Evolutionary conservation across 805 yeast species (phyloP).

Genomic region (Metschnikowia baotianmanensis): DNA sequence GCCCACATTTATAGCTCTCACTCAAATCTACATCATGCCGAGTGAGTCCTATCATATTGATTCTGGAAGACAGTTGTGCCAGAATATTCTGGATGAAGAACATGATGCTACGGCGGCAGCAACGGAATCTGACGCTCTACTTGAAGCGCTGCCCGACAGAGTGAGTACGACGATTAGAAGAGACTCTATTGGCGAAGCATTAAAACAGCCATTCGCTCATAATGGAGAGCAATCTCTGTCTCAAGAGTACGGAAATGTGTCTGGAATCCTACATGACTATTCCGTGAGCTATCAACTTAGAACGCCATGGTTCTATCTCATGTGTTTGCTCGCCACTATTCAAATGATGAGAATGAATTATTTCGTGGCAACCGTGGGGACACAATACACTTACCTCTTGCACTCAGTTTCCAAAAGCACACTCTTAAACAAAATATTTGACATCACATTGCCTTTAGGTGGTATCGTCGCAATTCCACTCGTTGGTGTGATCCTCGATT

Average conservation of each 20-base stretch:
- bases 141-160: slow-evolving; percentile 12
- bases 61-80: slow-evolving; percentile 25
- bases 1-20: slow-evolving; percentile 48
- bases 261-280: slow-evolving; percentile 54
- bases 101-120: background rate
- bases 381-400: slow-evolving; percentile 51
- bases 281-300: slow-evolving; percentile 48
- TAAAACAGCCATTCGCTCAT: slow-evolving; percentile 50
- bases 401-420: slow-evolving; percentile 38
- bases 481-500: slow-evolving; percentile 50
- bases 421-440: slow-evolving; percentile 46
- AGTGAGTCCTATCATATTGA: slow-evolving; percentile 46
- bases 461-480: slow-evolving; percentile 55
- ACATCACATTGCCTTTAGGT: slow-evolving; percentile 54
- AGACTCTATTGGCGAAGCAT: slow-evolving; percentile 56
- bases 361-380: slow-evolving; percentile 55
- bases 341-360: slow-evolving; percentile 58
- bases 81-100: slow-evolving; percentile 20
- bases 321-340: slow-evolving; percentile 50
- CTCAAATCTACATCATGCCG: slow-evolving; percentile 49
- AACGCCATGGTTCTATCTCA: slow-evolving; percentile 51
- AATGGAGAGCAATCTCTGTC: slow-evolving; percentile 44
- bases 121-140: slow-evolving; percentile 27
- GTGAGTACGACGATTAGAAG: slow-evolving; percentile 28
- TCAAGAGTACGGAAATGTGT: slow-evolving; percentile 43